phyloP scores from a whole-genome alignment of 257 asterid genomes.

The Penstemon newberryi region DNA sequence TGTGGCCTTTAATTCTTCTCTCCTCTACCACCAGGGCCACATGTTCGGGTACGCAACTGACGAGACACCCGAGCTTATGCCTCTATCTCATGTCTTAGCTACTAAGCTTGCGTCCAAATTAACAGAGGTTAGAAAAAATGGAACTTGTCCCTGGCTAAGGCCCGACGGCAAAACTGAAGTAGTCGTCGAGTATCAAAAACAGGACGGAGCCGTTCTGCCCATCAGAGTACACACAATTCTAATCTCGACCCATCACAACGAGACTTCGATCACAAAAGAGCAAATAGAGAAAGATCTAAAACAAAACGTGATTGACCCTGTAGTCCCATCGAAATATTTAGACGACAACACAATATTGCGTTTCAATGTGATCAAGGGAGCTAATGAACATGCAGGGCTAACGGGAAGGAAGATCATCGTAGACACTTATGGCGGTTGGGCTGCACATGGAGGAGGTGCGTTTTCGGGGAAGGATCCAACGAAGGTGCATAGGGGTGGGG shows the following conservation, averaged over 20 bases:
- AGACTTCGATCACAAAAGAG: constrained; percentile 12
- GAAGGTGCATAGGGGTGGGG: constrained; percentile 34
- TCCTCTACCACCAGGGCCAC: constrained; percentile 25
- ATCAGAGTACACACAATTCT: constrained; percentile 26
- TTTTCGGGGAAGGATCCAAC: constrained; percentile 30
- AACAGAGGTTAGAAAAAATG: constrained; percentile 20
- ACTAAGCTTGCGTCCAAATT: constrained; percentile 23
- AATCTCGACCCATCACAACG: constrained; percentile 30
- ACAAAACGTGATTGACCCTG: constrained; percentile 13
- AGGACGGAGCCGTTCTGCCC: constrained; percentile 31
- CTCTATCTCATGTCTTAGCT: constrained; percentile 32
- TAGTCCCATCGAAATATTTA: constrained; percentile 16
- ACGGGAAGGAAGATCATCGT: constrained; percentile 32
- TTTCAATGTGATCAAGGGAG: constrained; percentile 19
- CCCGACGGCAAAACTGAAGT: constrained; percentile 34
- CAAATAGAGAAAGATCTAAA: constrained; percentile 3
- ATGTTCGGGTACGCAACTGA: constrained; percentile 35
- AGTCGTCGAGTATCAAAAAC: constrained; percentile 26
- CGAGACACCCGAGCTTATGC: constrained; percentile 31
- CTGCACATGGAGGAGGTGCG: constrained; percentile 33
- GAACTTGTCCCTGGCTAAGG: constrained; percentile 32
- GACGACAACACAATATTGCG: constrained; percentile 13
- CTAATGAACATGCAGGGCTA: constrained; percentile 26
- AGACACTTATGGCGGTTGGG: constrained; percentile 32
- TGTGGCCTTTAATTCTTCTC: too few species aligned